These are phyloP conservation scores for Umbellularia californica DNA, from an alignment of 164 flowering plant genomes.

Conservation along the genomic window DNA sequence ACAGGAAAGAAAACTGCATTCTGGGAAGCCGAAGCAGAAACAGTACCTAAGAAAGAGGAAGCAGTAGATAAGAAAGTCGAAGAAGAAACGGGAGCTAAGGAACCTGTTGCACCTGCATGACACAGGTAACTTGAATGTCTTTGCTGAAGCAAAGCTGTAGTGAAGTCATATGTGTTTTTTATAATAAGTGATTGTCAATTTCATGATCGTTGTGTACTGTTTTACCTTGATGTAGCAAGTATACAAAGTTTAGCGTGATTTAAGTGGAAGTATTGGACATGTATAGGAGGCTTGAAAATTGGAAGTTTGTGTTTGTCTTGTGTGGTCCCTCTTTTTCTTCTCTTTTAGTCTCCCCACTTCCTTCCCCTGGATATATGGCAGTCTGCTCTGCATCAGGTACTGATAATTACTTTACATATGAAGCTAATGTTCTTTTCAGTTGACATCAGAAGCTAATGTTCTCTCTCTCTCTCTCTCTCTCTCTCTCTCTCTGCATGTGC, in stretches of 20 bases:
- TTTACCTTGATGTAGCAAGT: not conserved
- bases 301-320: too few relatives aligned
- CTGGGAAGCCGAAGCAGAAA: slow-evolving; percentile 61
- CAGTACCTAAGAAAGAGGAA: slow-evolving; percentile 13
- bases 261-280: not conserved
- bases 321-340: too few relatives aligned
- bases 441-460: too few relatives aligned
- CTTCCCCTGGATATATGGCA: too few relatives aligned
- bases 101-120: slow-evolving; percentile 9
- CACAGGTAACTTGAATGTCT: not conserved
- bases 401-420: too few relatives aligned
- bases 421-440: too few relatives aligned
- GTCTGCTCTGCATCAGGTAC: too few relatives aligned
- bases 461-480: too few relatives aligned
- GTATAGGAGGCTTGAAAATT: not conserved
- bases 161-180: not conserved
- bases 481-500: too few relatives aligned
- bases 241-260: not conserved
- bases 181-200: not conserved
- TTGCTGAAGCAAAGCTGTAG: not conserved
- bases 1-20: slow-evolving; percentile 83
- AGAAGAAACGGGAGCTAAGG: slow-evolving; percentile 7
- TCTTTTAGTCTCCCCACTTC: too few relatives aligned
- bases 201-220: not conserved
- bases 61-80: slow-evolving; percentile 11